A percentile compares a stretch with the other conserved stretches of the same genome.
These are phyloP conservation scores for Pontederia paniculata DNA, from an alignment of 176 grass and related monocot genomes.

Conservation along the genomic window DNA sequence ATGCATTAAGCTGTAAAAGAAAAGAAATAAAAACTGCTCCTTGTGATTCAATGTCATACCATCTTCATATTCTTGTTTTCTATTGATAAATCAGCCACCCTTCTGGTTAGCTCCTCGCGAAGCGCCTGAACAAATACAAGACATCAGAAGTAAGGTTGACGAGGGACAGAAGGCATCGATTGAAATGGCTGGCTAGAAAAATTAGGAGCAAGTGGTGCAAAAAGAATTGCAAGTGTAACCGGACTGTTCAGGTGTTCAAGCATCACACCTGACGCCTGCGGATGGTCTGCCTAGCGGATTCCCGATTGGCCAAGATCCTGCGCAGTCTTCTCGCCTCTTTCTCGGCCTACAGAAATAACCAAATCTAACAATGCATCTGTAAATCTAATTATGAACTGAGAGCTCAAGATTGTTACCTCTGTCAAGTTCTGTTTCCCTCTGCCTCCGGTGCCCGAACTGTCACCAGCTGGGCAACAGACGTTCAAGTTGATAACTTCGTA, in stretches of 20 bases:
- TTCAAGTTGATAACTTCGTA: conserved; percentile 29
- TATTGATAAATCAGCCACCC: conserved; percentile 47
- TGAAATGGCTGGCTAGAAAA: no score
- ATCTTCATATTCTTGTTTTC: conserved; percentile 74
- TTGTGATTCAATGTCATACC: conserved; percentile 23
- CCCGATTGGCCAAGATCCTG: conserved; percentile 66
- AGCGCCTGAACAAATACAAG: conserved; percentile 30
- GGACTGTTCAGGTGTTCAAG: no score
- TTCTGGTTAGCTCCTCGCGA: conserved; percentile 50
- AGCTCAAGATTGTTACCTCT: conserved; percentile 30
- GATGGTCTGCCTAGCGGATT: conserved; percentile 61
- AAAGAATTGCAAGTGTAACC: no score
- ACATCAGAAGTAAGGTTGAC: no score
- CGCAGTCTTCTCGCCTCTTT: conserved; percentile 56
- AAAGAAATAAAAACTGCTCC: no score
- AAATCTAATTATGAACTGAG: not conserved
- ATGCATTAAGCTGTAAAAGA: no score
- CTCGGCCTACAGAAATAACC: conserved; percentile 29
- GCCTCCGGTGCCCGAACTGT: conserved; percentile 17
- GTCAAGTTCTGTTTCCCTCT: conserved; percentile 43
- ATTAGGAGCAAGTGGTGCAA: no score
- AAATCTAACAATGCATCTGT: not conserved
- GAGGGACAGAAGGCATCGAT: no score
- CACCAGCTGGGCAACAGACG: not conserved
- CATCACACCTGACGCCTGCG: conserved; percentile 46